phyloP scores from a whole-genome alignment of 2,329 filamentous ascomycete species.

The Pseudocercospora musae region DNA sequence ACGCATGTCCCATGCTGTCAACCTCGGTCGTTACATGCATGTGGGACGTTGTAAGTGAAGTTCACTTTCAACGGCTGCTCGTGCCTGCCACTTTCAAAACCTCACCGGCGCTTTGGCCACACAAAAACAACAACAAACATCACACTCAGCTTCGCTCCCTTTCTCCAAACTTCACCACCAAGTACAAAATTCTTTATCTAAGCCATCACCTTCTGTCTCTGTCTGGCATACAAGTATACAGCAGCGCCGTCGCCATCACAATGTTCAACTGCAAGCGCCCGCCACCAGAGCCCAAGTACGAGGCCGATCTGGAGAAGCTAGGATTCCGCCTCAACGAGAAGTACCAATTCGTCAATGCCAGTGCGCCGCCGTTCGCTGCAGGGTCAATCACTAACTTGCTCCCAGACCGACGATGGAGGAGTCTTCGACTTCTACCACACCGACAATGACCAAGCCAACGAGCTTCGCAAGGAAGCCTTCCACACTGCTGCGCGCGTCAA shows the following conservation, averaged over 20 bases:
- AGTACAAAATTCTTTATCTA: not conserved
- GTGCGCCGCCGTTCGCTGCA: not conserved
- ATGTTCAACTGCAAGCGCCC: constrained; percentile 76
- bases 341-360: constrained; percentile 21
- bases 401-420: constrained; percentile 50
- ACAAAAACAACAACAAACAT: not conserved
- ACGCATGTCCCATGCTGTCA: too few species aligned
- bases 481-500: constrained; percentile 46
- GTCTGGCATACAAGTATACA: not conserved
- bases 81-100: constrained; percentile 1
- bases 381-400: not conserved
- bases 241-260: constrained; percentile 19
- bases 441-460: constrained; percentile 73
- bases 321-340: constrained; percentile 53
- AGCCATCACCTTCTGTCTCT: not conserved
- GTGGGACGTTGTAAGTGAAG: not conserved
- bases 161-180: not conserved
- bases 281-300: constrained; percentile 66
- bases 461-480: constrained; percentile 65
- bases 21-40: not conserved
- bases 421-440: constrained; percentile 73
- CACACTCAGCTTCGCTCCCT: not conserved
- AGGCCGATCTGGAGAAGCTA: constrained; percentile 63
- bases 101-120: constrained; percentile 4
- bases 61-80: not conserved